Conservation (phyloP, 176 grass and related monocot species). For the Carex parvula region DNA sequence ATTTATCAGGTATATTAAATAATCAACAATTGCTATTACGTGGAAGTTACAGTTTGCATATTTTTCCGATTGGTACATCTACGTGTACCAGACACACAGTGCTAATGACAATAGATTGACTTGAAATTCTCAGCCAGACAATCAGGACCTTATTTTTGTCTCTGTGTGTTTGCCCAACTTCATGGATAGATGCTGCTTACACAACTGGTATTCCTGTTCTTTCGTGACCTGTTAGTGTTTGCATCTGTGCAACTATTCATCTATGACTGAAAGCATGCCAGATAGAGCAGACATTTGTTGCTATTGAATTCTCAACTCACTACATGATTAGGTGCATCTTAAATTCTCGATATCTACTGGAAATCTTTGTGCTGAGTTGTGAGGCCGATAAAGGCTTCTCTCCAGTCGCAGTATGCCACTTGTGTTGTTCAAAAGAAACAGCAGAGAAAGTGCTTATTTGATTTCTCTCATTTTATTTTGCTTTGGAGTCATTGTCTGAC, state of each 20-base stretch:
- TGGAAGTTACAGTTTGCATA: slow-evolving; percentile 11
- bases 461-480: background rate
- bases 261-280: background rate
- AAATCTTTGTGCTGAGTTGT: background rate
- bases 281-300: background rate
- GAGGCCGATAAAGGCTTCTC: slow-evolving; percentile 17
- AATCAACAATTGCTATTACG: background rate
- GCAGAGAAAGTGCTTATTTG: slow-evolving; percentile 3
- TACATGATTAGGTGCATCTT: background rate
- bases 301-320: background rate
- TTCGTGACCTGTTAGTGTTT: background rate
- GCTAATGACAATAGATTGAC: slow-evolving; percentile 9
- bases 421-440: background rate
- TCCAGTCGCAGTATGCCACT: slow-evolving; percentile 5
- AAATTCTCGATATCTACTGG: background rate
- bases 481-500: slow-evolving; percentile 7
- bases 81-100: slow-evolving; percentile 16
- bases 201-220: background rate
- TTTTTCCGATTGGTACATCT: slow-evolving; percentile 7
- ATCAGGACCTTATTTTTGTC: slow-evolving; percentile 20
- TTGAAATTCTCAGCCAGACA: slow-evolving; percentile 23
- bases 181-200: slow-evolving; percentile 21
- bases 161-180: background rate
- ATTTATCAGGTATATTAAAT: background rate
- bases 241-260: background rate